Percentiles rank a stretch among this genome's conserved stretches.
These are phyloP conservation scores for Patellifolia procumbens DNA, from an alignment of 179 eudicot genomes.

Conservation along the genomic window DNA sequence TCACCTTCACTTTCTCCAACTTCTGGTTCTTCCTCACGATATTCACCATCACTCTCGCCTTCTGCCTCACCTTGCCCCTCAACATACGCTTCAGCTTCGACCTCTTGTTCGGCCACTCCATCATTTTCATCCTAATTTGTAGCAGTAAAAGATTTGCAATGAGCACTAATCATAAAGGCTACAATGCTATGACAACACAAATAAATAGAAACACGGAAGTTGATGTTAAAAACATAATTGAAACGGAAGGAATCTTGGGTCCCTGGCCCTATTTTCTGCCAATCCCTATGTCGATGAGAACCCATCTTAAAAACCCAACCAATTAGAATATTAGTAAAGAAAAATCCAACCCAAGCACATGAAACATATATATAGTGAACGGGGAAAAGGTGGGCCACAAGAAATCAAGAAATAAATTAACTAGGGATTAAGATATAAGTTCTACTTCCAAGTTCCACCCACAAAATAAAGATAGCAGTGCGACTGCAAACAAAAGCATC, in stretches of 20 bases:
- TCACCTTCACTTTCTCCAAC: conserved; percentile 83
- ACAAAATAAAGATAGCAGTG: too few relatives aligned
- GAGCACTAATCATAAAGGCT: not conserved
- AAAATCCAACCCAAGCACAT: not conserved
- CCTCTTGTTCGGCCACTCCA: conserved; percentile 64
- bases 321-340: not conserved
- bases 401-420: not conserved
- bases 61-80: conserved; percentile 89
- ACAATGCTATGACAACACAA: conserved; percentile 1
- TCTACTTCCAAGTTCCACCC: not conserved
- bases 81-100: conserved; percentile 57
- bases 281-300: not conserved
- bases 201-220: not conserved
- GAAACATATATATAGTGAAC: not conserved
- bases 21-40: conserved; percentile 60
- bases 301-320: not conserved
- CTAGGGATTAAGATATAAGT: not conserved
- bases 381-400: too few relatives aligned
- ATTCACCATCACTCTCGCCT: conserved; percentile 78
- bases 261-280: not conserved
- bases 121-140: conserved; percentile 73
- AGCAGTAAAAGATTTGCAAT: not conserved
- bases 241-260: not conserved
- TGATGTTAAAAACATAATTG: not conserved
- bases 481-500: too few relatives aligned